Conservation (phyloP, 257 asterid species). For the Orobanche coerulescens region DNA sequence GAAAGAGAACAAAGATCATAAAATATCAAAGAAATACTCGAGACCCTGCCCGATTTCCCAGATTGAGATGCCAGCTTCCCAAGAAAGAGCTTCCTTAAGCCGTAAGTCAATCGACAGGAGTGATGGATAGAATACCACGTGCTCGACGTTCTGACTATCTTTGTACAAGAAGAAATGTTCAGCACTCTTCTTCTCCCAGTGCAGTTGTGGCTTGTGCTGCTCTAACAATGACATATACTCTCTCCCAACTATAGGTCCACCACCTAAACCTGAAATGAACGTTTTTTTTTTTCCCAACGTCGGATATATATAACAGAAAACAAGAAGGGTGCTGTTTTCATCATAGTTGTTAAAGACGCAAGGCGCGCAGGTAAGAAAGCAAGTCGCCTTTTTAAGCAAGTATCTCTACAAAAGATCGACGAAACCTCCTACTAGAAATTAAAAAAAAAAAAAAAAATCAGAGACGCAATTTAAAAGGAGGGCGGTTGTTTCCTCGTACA, state of each 20-base stretch:
- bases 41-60: slow-evolving; percentile 99
- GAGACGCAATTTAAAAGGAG: too few species aligned
- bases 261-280: slow-evolving; percentile 59
- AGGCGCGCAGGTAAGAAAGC: too few species aligned
- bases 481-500: too few species aligned
- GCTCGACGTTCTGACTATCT: slow-evolving; percentile 49
- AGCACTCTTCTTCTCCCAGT: slow-evolving; percentile 83
- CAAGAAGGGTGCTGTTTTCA: too few species aligned
- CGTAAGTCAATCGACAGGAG: slow-evolving; percentile 57
- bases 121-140: slow-evolving; percentile 83
- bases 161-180: slow-evolving; percentile 83
- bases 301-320: too few species aligned
- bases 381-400: too few species aligned
- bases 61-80: slow-evolving; percentile 83
- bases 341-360: too few species aligned
- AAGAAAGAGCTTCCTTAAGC: slow-evolving; percentile 64
- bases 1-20: slow-evolving; percentile 26
- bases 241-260: slow-evolving; percentile 73
- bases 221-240: slow-evolving; percentile 74
- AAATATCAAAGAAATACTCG: slow-evolving; percentile 64
- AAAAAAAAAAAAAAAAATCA: too few species aligned
- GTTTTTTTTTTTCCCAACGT: too few species aligned
- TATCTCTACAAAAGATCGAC: too few species aligned
- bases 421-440: too few species aligned
- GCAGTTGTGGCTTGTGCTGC: slow-evolving; percentile 62